Evolutionary conservation across 768 basidiomycete genomes (phyloP).

Genomic region (Lactarius tabidus): DNA sequence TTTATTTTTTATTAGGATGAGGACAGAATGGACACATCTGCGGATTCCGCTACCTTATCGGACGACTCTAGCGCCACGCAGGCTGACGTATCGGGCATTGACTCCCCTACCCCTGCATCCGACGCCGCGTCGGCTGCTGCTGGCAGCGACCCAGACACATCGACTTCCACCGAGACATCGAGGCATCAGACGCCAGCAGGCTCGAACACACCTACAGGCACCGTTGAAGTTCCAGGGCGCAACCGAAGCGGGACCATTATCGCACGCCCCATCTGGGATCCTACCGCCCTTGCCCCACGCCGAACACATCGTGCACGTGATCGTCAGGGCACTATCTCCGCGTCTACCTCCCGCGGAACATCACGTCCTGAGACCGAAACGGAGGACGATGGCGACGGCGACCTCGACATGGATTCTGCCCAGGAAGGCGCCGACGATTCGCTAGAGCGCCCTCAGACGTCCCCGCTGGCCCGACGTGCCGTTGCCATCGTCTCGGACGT

Average conservation of each 20-base stretch:
- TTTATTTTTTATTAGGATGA: slow-evolving; percentile 29
- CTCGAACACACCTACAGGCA: slow-evolving; percentile 55
- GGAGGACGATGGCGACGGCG: slow-evolving; percentile 70
- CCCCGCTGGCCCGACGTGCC: slow-evolving; percentile 38
- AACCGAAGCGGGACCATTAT: slow-evolving; percentile 77
- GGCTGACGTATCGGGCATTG: slow-evolving; percentile 21
- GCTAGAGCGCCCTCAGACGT: slow-evolving; percentile 26
- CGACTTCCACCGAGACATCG: slow-evolving; percentile 50
- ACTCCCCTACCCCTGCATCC: slow-evolving; percentile 20
- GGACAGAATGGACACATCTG: slow-evolving; percentile 25
- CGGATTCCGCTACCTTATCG: slow-evolving; percentile 20
- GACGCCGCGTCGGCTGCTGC: slow-evolving; percentile 30
- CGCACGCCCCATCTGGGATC: slow-evolving; percentile 60
- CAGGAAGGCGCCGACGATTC: slow-evolving; percentile 30
- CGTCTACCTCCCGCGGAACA: slow-evolving; percentile 34
- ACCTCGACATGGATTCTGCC: slow-evolving; percentile 44
- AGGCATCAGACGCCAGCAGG: slow-evolving; percentile 55
- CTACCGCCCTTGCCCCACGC: slow-evolving; percentile 26
- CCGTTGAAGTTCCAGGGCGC: slow-evolving; percentile 56
- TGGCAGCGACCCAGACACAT: slow-evolving; percentile 56
- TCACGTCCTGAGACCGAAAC: slow-evolving; percentile 71
- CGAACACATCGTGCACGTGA: slow-evolving; percentile 33
- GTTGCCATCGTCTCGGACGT: slow-evolving; percentile 48
- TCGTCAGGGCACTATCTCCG: slow-evolving; percentile 25
- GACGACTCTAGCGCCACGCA: slow-evolving; percentile 19